phyloP scores from a whole-genome alignment of 148 eudicot genomes.

The Rhododendron mucronatum region DNA sequence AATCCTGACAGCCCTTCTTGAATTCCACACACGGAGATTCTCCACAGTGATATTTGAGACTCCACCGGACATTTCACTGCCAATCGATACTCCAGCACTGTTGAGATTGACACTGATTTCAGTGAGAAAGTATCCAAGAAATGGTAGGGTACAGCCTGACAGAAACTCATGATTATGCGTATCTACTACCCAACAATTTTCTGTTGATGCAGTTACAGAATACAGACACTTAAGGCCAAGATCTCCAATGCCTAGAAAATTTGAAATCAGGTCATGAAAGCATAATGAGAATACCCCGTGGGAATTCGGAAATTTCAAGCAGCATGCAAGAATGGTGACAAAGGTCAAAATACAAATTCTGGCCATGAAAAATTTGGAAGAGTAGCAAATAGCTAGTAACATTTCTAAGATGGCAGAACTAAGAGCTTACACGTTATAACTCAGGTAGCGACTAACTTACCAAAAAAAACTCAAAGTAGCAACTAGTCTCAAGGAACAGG shows the following conservation, averaged over 20 bases:
- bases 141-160: not conserved
- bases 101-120: conserved; percentile 5
- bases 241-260: not conserved
- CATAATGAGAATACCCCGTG: not conserved
- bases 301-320: not conserved
- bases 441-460: not conserved
- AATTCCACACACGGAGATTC: conserved; percentile 65
- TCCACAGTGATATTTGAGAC: conserved; percentile 77
- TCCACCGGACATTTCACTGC: conserved; percentile 99
- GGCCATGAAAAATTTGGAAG: too few species aligned
- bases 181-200: not conserved
- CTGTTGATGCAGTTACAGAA: not conserved
- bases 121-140: conserved; percentile 8
- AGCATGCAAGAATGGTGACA: not conserved
- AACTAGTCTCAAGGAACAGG: not conserved
- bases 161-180: not conserved
- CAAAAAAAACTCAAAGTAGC: too few species aligned
- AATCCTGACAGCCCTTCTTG: conserved; percentile 81
- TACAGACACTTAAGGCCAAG: not conserved
- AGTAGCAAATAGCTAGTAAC: not conserved
- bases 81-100: conserved; percentile 97
- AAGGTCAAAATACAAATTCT: not conserved
- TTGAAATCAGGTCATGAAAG: not conserved
- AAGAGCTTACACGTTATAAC: not conserved
- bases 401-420: not conserved